A percentile compares a stretch with the other conserved stretches of the same genome.
Conservation (phyloP, 331 rosid species). For the Erythrophleum ivorense region DNA sequence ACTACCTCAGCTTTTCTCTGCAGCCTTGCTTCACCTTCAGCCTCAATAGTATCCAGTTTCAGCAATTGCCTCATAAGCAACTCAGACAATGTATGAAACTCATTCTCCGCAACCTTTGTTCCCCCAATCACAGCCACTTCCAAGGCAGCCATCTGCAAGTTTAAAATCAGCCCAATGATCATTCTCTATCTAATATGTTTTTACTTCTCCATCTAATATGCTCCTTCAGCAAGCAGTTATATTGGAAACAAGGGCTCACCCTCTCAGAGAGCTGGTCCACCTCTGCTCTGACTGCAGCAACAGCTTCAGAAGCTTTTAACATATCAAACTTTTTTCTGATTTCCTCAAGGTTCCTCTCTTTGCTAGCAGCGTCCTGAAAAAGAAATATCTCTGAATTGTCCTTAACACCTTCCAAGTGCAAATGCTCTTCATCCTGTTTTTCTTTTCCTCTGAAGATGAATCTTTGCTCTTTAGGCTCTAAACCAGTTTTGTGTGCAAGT, state of each 20-base stretch:
- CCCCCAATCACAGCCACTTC: slow-evolving; percentile 67
- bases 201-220: background rate
- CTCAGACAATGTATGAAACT: slow-evolving; percentile 68
- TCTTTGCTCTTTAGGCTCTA: slow-evolving; percentile 70
- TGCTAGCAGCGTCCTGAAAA: slow-evolving; percentile 54
- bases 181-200: slow-evolving; percentile 14
- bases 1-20: slow-evolving; percentile 93
- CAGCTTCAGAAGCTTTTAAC: slow-evolving; percentile 62
- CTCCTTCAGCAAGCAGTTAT: slow-evolving; percentile 8
- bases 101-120: slow-evolving; percentile 72
- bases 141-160: slow-evolving; percentile 65
- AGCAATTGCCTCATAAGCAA: slow-evolving; percentile 87
- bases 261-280: slow-evolving; percentile 75
- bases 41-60: slow-evolving; percentile 81
- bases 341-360: slow-evolving; percentile 64
- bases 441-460: slow-evolving; percentile 86
- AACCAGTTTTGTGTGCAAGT: slow-evolving; percentile 61
- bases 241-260: slow-evolving; percentile 52
- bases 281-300: slow-evolving; percentile 70
- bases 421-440: slow-evolving; percentile 69
- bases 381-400: slow-evolving; percentile 70
- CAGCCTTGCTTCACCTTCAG: slow-evolving; percentile 83
- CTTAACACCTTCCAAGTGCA: slow-evolving; percentile 79
- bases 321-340: slow-evolving; percentile 49
- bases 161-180: slow-evolving; percentile 27